These are phyloP conservation scores for Fraxinus greggii DNA, from an alignment of 305 asterid genomes.

Conservation along the genomic window DNA sequence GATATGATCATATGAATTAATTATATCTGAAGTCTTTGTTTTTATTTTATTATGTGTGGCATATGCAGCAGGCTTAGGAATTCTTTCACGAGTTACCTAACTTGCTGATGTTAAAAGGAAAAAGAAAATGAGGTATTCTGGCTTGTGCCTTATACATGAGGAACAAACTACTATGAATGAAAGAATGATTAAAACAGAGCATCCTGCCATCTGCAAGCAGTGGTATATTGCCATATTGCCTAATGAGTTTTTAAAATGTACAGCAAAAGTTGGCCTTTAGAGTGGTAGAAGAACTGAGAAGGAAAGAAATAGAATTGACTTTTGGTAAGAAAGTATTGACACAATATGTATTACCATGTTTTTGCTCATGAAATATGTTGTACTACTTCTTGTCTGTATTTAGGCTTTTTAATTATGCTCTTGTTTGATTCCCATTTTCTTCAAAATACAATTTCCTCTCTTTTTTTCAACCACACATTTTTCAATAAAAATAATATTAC, in stretches of 20 bases:
- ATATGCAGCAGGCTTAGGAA: neutral
- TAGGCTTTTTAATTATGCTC: neutral
- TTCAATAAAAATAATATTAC: neutral
- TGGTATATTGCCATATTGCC: neutral
- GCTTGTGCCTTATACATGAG: neutral
- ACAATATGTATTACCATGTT: neutral
- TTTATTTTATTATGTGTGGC: neutral
- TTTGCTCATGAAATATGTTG: neutral
- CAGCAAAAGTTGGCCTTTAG: neutral
- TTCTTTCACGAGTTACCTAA: neutral
- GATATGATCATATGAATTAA: neutral
- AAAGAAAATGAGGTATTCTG: neutral
- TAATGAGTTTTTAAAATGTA: neutral
- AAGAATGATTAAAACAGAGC: conserved; percentile 3
- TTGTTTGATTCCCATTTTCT: neutral
- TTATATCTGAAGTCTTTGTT: neutral
- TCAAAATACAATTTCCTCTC: neutral
- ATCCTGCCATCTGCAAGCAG: neutral
- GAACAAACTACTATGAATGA: neutral
- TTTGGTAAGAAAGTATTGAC: neutral
- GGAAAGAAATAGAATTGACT: neutral
- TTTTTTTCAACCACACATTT: neutral
- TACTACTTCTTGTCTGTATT: neutral
- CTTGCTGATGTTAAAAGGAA: neutral
- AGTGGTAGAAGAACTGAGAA: neutral